phyloP scores from a whole-genome alignment of 2,329 filamentous ascomycete genomes.

The Trichoderma guizhouense region DNA sequence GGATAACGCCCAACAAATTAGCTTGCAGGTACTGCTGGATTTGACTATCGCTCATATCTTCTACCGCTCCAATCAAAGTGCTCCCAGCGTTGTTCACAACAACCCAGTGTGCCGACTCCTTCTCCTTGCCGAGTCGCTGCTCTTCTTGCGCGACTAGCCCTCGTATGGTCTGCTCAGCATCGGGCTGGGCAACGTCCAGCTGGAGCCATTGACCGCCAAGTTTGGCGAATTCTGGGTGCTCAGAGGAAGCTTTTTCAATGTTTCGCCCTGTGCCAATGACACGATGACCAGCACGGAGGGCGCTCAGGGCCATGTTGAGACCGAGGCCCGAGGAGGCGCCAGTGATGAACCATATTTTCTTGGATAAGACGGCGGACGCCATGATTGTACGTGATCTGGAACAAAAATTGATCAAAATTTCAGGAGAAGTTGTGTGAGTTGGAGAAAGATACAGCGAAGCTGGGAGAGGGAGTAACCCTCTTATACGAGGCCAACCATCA shows the following conservation, averaged over 20 bases:
- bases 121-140: not conserved
- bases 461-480: not conserved
- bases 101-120: not conserved
- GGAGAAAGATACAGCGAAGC: not conserved
- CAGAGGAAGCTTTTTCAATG: slow-evolving; percentile 20
- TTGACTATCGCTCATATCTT: slow-evolving; percentile 6
- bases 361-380: not conserved
- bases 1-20: not conserved
- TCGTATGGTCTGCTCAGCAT: slow-evolving; percentile 14
- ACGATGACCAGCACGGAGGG: slow-evolving; percentile 41
- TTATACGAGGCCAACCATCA: not conserved
- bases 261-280: slow-evolving; percentile 48
- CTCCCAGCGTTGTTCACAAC: slow-evolving; percentile 6
- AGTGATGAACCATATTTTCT: slow-evolving; percentile 47
- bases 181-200: slow-evolving; percentile 29
- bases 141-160: not conserved
- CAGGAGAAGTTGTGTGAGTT: not conserved
- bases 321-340: slow-evolving; percentile 48
- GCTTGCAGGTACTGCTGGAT: slow-evolving; percentile 3
- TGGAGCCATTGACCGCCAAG: slow-evolving; percentile 26
- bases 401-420: not conserved
- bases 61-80: not conserved
- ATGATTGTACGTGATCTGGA: not conserved
- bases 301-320: slow-evolving; percentile 40
- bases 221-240: slow-evolving; percentile 19